These are phyloP conservation scores for Fraxinus quadrangulata DNA, from an alignment of 257 asterid species.

Conservation along the genomic window DNA sequence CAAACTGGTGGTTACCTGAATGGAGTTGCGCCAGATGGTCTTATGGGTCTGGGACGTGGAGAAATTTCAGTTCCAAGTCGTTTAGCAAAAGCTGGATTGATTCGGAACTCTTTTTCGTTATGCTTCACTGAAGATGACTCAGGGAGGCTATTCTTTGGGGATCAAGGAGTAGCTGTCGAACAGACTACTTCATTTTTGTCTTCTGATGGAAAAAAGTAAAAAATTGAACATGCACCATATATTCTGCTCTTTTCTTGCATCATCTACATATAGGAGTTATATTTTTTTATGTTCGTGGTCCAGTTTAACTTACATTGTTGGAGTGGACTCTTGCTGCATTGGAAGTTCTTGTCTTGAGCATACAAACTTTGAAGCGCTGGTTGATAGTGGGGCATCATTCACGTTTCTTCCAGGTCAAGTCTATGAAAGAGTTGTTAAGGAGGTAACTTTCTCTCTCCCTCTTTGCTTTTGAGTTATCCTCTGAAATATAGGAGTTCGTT, in stretches of 20 bases:
- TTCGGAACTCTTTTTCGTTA: constrained; percentile 63
- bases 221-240: constrained; percentile 5
- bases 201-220: constrained; percentile 58
- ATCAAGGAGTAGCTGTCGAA: constrained; percentile 65
- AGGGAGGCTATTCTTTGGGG: constrained; percentile 79
- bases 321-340: constrained; percentile 70
- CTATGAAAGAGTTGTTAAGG: constrained; percentile 59
- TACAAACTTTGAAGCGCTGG: constrained; percentile 55
- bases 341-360: constrained; percentile 58
- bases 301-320: constrained; percentile 70
- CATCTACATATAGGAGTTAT: constrained; percentile 15
- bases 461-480: constrained; percentile 14
- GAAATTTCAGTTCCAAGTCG: constrained; percentile 80
- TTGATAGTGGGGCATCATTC: constrained; percentile 86
- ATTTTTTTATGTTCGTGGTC: constrained; percentile 24
- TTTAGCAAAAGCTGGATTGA: constrained; percentile 75
- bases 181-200: constrained; percentile 66
- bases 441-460: constrained; percentile 40
- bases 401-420: constrained; percentile 64
- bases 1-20: constrained; percentile 78
- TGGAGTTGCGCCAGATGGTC: constrained; percentile 96
- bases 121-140: constrained; percentile 78
- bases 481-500: constrained; percentile 8
- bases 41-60: constrained; percentile 87
- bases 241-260: constrained; percentile 17